A percentile compares a stretch with the other conserved stretches of the same genome.
Evolutionary conservation across 768 basidiomycete species (phyloP).

Genomic region (Serendipita vermifera): DNA sequence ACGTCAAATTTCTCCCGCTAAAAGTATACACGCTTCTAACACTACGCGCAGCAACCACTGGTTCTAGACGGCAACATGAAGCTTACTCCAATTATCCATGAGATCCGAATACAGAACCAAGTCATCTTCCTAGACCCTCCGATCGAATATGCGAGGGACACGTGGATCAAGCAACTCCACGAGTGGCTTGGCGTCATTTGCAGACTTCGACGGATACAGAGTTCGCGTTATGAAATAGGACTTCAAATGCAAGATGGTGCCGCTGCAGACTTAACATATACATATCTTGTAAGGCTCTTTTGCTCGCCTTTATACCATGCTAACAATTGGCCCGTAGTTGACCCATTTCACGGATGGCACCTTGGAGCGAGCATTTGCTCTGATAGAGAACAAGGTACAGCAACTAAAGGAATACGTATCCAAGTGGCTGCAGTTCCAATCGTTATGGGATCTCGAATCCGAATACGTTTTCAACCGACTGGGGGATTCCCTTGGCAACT

Average conservation of each 20-base stretch:
- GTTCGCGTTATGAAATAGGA: slow-evolving; percentile 93
- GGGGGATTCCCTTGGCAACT: slow-evolving; percentile 82
- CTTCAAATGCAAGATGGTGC: slow-evolving; percentile 70
- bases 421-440: slow-evolving; percentile 99
- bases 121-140: slow-evolving; percentile 98
- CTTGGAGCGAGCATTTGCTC: slow-evolving; percentile 65
- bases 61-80: slow-evolving; percentile 60
- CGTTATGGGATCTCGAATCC: slow-evolving; percentile 94
- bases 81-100: slow-evolving; percentile 80
- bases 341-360: slow-evolving; percentile 59
- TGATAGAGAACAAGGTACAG: slow-evolving; percentile 81
- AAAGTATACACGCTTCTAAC: neutral
- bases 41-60: slow-evolving; percentile 25
- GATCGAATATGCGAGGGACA: slow-evolving; percentile 83
- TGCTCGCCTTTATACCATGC: too few species aligned
- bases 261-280: slow-evolving; percentile 62
- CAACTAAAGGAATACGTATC: slow-evolving; percentile 82
- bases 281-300: slow-evolving; percentile 49
- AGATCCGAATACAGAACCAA: slow-evolving; percentile 96
- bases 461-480: slow-evolving; percentile 94
- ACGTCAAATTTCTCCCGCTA: slow-evolving; percentile 36
- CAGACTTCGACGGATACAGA: slow-evolving; percentile 73
- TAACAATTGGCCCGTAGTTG: slow-evolving; percentile 33
- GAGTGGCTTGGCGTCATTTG: slow-evolving; percentile 87
- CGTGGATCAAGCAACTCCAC: slow-evolving; percentile 82